Percentiles rank a stretch among this genome's conserved stretches.
phyloP scores from a whole-genome alignment of 2,329 filamentous ascomycete species.

The Calonectria honghensis region DNA sequence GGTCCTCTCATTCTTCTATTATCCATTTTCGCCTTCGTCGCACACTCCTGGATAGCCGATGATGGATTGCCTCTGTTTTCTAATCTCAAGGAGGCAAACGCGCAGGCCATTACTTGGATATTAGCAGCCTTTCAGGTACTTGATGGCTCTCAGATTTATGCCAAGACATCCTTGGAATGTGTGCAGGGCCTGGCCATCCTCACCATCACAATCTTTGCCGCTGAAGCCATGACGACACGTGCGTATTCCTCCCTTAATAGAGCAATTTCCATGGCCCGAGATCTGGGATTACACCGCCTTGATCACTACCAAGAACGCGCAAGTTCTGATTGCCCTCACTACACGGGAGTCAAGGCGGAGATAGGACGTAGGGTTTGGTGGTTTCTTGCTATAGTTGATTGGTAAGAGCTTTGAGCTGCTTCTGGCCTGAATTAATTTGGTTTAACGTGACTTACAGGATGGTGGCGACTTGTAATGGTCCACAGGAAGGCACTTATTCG shows the following conservation, averaged over 20 bases:
- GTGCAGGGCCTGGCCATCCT: slow-evolving; percentile 63
- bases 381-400: slow-evolving; percentile 64
- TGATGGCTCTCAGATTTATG: slow-evolving; percentile 57
- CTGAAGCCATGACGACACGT: slow-evolving; percentile 54
- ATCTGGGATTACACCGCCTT: slow-evolving; percentile 62
- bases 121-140: slow-evolving; percentile 60
- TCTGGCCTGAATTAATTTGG: too few species aligned
- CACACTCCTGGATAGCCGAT: slow-evolving; percentile 56
- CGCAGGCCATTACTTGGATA: slow-evolving; percentile 58
- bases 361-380: slow-evolving; percentile 67
- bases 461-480: slow-evolving; percentile 60
- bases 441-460: slow-evolving; percentile 54
- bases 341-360: slow-evolving; percentile 57
- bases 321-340: slow-evolving; percentile 45
- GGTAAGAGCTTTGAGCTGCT: slow-evolving; percentile 52
- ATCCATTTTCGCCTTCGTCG: slow-evolving; percentile 56
- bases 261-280: slow-evolving; percentile 48
- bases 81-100: slow-evolving; percentile 54
- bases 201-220: slow-evolving; percentile 62
- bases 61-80: slow-evolving; percentile 55
- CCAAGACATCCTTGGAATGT: slow-evolving; percentile 57
- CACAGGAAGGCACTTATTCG: slow-evolving; percentile 59
- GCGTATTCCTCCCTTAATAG: slow-evolving; percentile 42
- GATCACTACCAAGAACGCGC: slow-evolving; percentile 56
- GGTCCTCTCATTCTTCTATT: slow-evolving; percentile 57